Evolutionary conservation across 495 filamentous ascomycete genomes (phyloP).

Genomic region (Rhizodiscina lignyota): DNA sequence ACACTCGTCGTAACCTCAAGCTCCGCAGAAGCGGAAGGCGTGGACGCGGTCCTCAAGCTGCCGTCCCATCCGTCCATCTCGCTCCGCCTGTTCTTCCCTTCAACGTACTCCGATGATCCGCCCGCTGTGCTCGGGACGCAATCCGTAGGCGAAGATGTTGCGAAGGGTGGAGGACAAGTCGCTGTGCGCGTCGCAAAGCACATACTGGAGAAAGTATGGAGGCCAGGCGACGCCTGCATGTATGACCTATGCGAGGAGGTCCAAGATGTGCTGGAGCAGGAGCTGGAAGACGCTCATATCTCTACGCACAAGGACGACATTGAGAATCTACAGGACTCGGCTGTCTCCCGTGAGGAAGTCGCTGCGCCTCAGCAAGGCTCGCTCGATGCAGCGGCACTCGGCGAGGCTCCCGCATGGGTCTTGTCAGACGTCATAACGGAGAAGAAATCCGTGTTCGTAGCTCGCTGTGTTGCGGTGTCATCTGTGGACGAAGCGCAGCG

Average conservation of each 20-base stretch:
- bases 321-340: too few species aligned
- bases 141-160: conserved; percentile 28
- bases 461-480: conserved; percentile 48
- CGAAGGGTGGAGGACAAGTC: conserved; percentile 49
- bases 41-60: conserved; percentile 26
- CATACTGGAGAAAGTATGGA: conserved; percentile 46
- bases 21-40: conserved; percentile 32
- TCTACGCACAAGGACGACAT: background rate
- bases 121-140: conserved; percentile 56
- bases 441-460: conserved; percentile 80
- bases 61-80: conserved; percentile 28
- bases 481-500: conserved; percentile 49
- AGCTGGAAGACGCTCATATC: background rate
- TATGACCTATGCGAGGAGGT: conserved; percentile 71
- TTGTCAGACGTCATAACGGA: conserved; percentile 56
- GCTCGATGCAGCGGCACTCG: conserved; percentile 9
- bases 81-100: conserved; percentile 38
- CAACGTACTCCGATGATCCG: conserved; percentile 52
- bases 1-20: conserved; percentile 31
- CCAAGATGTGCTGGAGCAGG: conserved; percentile 21
- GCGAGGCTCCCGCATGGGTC: conserved; percentile 46
- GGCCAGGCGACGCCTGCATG: conserved; percentile 64
- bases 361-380: background rate
- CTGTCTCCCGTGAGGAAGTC: too few species aligned
- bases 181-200: conserved; percentile 49